phyloP scores from a whole-genome alignment of 1,284 basidiomycete genomes.

The Entoloma clypeatum region DNA sequence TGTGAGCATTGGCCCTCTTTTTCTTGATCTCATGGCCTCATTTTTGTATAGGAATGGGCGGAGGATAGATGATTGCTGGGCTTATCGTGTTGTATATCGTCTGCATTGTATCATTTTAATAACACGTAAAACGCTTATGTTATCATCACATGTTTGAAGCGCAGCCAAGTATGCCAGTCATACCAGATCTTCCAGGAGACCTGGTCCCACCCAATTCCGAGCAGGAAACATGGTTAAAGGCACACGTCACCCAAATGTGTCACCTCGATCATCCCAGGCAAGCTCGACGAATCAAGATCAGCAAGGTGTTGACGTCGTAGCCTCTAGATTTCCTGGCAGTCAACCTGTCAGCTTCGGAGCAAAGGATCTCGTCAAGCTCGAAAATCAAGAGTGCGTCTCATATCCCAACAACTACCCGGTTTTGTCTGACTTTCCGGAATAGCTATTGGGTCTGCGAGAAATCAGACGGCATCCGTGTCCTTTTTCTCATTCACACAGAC shows the following conservation, averaged over 20 bases:
- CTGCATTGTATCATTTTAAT: conserved; percentile 13
- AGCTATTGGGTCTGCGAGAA: conserved; percentile 99
- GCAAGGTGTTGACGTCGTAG: conserved; percentile 9
- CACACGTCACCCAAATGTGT: conserved; percentile 63
- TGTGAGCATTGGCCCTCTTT: conserved; percentile 44
- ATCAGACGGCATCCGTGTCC: conserved; percentile 94
- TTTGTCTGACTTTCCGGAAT: conserved; percentile 7
- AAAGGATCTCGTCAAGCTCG: conserved; percentile 70
- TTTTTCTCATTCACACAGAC: conserved; percentile 82
- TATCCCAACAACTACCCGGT: not conserved
- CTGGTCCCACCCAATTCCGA: conserved; percentile 52
- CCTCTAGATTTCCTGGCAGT: conserved; percentile 81
- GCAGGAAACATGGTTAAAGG: conserved; percentile 60
- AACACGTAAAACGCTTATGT: not conserved
- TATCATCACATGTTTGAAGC: conserved; percentile 7
- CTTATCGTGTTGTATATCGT: conserved; percentile 19
- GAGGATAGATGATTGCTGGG: conserved; percentile 67
- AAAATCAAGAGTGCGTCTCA: conserved; percentile 77
- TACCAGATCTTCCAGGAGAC: conserved; percentile 65
- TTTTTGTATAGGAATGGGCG: conserved; percentile 71
- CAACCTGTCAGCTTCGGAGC: conserved; percentile 88
- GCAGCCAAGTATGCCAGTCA: conserved; percentile 26
- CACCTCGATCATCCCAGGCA: conserved; percentile 57
- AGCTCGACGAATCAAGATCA: not conserved
- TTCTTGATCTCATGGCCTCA: conserved; percentile 15